A percentile compares a stretch with the other conserved stretches of the same genome.
These are phyloP conservation scores for Leccinum rimulosum DNA, from an alignment of 768 basidiomycete genomes.

Conservation along the genomic window DNA sequence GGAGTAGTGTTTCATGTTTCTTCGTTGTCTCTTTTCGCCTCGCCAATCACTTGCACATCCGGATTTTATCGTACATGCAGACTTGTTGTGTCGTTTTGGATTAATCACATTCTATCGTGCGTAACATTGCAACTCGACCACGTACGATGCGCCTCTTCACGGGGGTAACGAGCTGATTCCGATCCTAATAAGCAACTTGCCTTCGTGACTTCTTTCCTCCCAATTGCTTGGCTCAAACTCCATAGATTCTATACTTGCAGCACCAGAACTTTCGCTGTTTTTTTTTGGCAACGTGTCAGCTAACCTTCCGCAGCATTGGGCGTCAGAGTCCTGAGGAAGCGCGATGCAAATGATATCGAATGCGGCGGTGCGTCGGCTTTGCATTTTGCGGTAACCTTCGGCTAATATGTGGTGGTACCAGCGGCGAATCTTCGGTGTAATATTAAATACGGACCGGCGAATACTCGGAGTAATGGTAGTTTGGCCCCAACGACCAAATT, in stretches of 20 bases:
- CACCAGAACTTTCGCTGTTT: not conserved
- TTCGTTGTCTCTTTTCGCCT: not conserved
- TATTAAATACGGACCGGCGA: not conserved
- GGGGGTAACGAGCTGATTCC: not conserved
- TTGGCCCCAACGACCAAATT: not conserved
- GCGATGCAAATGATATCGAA: no score
- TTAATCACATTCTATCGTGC: constrained; percentile 5
- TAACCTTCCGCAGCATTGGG: not conserved
- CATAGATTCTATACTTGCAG: not conserved
- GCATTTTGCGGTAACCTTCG: not conserved
- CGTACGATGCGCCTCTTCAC: not conserved
- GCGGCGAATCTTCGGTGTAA: constrained; percentile 13
- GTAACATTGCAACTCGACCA: not conserved
- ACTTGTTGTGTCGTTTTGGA: constrained; percentile 19
- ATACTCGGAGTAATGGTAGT: constrained; percentile 3
- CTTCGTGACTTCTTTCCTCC: not conserved
- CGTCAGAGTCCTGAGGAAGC: not conserved
- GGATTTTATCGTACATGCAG: constrained; percentile 16
- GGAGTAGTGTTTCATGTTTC: not conserved
- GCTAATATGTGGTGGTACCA: not conserved
- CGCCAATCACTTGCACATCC: constrained; percentile 2
- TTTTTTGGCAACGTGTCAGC: not conserved
- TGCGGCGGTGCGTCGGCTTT: not conserved
- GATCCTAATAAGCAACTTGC: not conserved
- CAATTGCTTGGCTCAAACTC: not conserved